phyloP scores from a whole-genome alignment of 2,329 filamentous ascomycete genomes.

The Bertia moriformis region DNA sequence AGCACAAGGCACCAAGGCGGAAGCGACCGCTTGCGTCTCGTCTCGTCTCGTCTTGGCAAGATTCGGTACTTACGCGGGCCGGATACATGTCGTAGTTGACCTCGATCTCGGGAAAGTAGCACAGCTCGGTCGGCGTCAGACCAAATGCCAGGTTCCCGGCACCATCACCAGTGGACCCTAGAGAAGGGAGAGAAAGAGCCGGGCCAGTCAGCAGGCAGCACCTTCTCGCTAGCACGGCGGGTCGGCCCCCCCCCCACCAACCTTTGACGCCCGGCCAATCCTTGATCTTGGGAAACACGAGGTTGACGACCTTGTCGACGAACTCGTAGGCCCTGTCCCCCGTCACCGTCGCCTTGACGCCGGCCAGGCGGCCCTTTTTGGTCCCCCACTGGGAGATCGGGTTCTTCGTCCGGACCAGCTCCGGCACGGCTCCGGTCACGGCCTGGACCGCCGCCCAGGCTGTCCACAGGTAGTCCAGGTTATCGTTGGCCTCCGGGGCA shows the following conservation, averaged over 20 bases:
- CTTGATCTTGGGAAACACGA: slow-evolving; percentile 90
- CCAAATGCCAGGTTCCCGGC: slow-evolving; percentile 80
- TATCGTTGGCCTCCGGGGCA: slow-evolving; percentile 54
- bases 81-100: slow-evolving; percentile 81
- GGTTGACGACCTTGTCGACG: slow-evolving; percentile 73
- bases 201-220: no score
- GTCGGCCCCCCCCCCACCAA: no score
- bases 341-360: slow-evolving; percentile 62
- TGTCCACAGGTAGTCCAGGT: slow-evolving; percentile 65
- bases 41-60: not conserved
- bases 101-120: slow-evolving; percentile 84
- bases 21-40: slow-evolving; percentile 2
- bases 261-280: slow-evolving; percentile 77
- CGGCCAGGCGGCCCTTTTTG: slow-evolving; percentile 53
- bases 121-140: slow-evolving; percentile 59
- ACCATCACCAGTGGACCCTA: slow-evolving; percentile 60
- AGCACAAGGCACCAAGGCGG: slow-evolving; percentile 2
- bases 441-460: slow-evolving; percentile 73
- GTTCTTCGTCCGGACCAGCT: slow-evolving; percentile 53
- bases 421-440: slow-evolving; percentile 64
- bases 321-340: slow-evolving; percentile 82
- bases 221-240: no score
- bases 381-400: slow-evolving; percentile 66
- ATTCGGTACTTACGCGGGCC: no score
- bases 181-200: no score